Conservation (phyloP, 163 green algal species). For the Smithsoniella earleae region DNA sequence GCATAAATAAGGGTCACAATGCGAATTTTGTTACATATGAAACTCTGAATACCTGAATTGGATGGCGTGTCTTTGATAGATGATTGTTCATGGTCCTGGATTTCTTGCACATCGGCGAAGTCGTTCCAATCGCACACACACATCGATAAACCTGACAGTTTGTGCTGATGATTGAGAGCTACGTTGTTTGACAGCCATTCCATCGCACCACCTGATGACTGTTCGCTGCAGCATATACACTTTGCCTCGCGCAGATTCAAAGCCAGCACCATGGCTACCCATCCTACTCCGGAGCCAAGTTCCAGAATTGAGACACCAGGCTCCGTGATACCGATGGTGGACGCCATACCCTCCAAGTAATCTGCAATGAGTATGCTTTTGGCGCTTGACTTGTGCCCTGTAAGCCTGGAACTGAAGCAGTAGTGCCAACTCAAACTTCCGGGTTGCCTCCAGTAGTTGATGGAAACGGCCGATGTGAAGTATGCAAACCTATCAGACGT, state of each 20-base stretch:
- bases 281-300: conserved; percentile 21
- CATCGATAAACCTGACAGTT: neutral
- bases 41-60: too few species aligned
- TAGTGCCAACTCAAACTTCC: neutral
- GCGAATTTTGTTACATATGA: too few species aligned
- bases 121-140: conserved; percentile 22
- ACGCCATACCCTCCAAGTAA: neutral
- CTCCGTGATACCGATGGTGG: neutral
- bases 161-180: neutral
- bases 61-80: too few species aligned
- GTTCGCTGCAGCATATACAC: too few species aligned
- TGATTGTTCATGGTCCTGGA: too few species aligned
- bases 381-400: too few species aligned
- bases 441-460: neutral
- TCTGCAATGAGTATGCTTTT: too few species aligned
- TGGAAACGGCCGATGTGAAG: neutral
- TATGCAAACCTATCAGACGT: neutral
- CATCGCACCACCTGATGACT: neutral
- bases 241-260: conserved; percentile 2
- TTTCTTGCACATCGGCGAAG: too few species aligned
- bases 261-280: conserved; percentile 5
- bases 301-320: conserved; percentile 23
- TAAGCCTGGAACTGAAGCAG: too few species aligned
- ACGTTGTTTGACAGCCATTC: neutral
- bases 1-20: too few species aligned